phyloP scores from a whole-genome alignment of 1,139 yeast genomes.

The Kluyveromyces sp. region DNA sequence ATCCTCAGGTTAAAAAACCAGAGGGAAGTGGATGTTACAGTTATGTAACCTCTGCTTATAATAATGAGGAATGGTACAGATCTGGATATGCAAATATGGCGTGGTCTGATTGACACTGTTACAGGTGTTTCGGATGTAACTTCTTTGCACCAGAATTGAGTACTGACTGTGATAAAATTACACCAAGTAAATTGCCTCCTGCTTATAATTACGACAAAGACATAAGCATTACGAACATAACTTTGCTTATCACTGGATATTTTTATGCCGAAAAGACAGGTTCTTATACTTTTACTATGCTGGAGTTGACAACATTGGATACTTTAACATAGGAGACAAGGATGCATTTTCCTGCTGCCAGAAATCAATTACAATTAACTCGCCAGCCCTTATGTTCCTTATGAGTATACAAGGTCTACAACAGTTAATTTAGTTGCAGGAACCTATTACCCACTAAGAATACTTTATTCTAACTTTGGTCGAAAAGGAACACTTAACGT shows the following conservation, averaged over 20 bases:
- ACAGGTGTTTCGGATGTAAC: background rate
- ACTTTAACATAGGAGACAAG: conserved; percentile 11
- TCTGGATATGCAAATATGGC: background rate
- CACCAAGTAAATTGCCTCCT: conserved; percentile 2
- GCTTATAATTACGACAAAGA: conserved; percentile 7
- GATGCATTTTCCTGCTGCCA: conserved; percentile 11
- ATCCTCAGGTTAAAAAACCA: background rate
- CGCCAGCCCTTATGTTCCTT: too few relatives aligned
- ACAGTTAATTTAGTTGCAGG: too few relatives aligned
- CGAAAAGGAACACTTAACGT: too few relatives aligned
- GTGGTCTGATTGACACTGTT: background rate
- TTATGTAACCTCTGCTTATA: background rate
- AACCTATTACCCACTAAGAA: too few relatives aligned
- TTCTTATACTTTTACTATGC: conserved; percentile 4
- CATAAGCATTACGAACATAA: conserved; percentile 8
- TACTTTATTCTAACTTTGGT: too few relatives aligned
- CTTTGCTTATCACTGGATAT: conserved; percentile 11
- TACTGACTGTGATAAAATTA: background rate
- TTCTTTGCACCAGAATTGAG: background rate
- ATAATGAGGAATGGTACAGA: background rate
- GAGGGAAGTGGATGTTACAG: background rate
- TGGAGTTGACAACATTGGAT: conserved; percentile 10
- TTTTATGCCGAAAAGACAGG: conserved; percentile 9
- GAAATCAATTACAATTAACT: background rate
- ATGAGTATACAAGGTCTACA: too few relatives aligned